phyloP scores from a whole-genome alignment of 352 stramenopile species.

The Peronosclerospora sorghi region DNA sequence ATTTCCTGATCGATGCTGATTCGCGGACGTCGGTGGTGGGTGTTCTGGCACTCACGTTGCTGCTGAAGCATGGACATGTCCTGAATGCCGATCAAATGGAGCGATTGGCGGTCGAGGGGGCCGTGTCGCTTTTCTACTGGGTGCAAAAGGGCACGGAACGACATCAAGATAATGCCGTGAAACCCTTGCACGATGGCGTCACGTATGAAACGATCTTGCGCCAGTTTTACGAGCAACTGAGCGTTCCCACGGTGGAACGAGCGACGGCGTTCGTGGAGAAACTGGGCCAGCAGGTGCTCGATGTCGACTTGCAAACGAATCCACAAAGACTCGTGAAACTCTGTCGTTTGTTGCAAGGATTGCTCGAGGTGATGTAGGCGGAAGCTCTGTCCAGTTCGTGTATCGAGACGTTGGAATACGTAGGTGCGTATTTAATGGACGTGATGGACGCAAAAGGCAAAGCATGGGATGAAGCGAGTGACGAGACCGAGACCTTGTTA shows the following conservation, averaged over 20 bases:
- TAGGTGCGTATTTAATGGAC: slow-evolving; percentile 42
- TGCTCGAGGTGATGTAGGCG: slow-evolving; percentile 37
- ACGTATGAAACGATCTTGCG: slow-evolving; percentile 27
- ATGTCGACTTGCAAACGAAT: slow-evolving; percentile 48
- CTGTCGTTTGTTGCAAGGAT: slow-evolving; percentile 38
- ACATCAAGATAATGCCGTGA: slow-evolving; percentile 72
- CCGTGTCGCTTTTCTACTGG: slow-evolving; percentile 68
- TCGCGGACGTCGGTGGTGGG: slow-evolving; percentile 62
- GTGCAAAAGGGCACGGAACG: too few species aligned
- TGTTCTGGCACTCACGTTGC: slow-evolving; percentile 48
- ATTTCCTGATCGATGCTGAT: slow-evolving; percentile 62
- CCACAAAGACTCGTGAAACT: slow-evolving; percentile 58
- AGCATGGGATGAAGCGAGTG: slow-evolving; percentile 10
- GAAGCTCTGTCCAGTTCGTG: slow-evolving; percentile 34
- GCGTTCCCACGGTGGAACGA: slow-evolving; percentile 30
- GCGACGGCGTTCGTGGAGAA: slow-evolving; percentile 53
- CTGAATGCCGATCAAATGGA: slow-evolving; percentile 56
- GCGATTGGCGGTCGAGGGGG: slow-evolving; percentile 59
- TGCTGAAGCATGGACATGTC: slow-evolving; percentile 48
- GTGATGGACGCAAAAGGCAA: slow-evolving; percentile 13
- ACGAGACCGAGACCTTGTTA: too few species aligned
- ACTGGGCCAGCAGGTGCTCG: slow-evolving; percentile 53
- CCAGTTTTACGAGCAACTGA: slow-evolving; percentile 58
- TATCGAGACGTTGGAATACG: slow-evolving; percentile 47
- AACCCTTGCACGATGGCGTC: slow-evolving; percentile 60